Percentiles rank a stretch among this genome's conserved stretches.
phyloP scores from a whole-genome alignment of 352 stramenopile genomes.

The Globisporangium echinulatum region DNA sequence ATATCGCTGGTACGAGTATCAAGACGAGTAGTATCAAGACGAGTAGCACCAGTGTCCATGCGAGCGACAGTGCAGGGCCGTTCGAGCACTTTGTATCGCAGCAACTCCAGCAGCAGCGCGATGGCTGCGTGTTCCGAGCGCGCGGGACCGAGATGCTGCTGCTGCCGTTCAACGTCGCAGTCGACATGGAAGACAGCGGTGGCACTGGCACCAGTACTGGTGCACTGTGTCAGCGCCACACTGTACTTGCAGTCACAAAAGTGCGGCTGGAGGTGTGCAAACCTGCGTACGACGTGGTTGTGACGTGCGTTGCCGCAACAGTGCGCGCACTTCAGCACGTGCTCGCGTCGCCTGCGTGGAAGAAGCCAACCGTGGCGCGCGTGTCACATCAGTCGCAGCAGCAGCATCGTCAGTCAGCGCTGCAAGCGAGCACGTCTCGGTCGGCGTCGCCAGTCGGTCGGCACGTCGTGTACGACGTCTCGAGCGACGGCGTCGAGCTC shows the following conservation, averaged over 20 bases:
- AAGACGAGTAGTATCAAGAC: background rate
- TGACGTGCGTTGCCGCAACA: conserved; percentile 1
- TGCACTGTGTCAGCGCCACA: conserved; percentile 14
- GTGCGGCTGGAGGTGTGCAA: conserved; percentile 26
- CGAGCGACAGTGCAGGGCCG: conserved; percentile 11
- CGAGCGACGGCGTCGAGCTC: conserved; percentile 54
- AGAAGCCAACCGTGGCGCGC: no score
- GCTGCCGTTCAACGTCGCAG: conserved; percentile 42
- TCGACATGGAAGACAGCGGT: conserved; percentile 25
- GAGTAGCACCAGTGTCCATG: background rate
- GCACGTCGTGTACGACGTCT: conserved; percentile 16
- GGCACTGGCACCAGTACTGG: background rate
- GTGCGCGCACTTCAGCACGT: conserved; percentile 1
- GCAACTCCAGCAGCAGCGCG: conserved; percentile 1
- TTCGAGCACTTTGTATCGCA: conserved; percentile 31
- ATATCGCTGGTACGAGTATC: no score
- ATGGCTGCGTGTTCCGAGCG: conserved; percentile 8
- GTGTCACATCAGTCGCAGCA: no score
- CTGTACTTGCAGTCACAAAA: conserved; percentile 22
- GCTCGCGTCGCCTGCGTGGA: conserved; percentile 2
- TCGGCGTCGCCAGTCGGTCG: background rate
- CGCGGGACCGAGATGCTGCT: conserved; percentile 27
- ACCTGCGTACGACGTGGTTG: conserved; percentile 16
- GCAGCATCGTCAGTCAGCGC: background rate
- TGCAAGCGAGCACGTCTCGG: background rate